A percentile compares a stretch with the other conserved stretches of the same genome.
These are phyloP conservation scores for Russula sp. DNA, from an alignment of 768 basidiomycete genomes.

Conservation along the genomic window DNA sequence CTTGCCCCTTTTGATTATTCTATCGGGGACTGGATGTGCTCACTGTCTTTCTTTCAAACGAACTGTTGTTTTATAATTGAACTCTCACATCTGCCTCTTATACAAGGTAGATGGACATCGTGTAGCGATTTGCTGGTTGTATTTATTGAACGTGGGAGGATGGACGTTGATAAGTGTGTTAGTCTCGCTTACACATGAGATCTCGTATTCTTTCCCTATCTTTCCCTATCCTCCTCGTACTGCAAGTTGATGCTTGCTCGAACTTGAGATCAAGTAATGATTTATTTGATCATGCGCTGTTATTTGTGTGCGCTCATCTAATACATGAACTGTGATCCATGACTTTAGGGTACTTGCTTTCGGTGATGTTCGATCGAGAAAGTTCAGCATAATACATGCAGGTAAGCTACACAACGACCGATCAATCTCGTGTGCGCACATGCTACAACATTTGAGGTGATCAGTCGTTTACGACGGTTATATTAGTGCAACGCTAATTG, in stretches of 20 bases:
- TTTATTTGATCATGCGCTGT: background rate
- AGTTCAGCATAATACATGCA: constrained; percentile 18
- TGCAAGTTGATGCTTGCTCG: constrained; percentile 18
- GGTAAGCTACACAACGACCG: constrained; percentile 13
- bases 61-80: constrained; percentile 3
- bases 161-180: constrained; percentile 6
- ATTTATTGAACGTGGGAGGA: constrained; percentile 1
- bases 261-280: constrained; percentile 1
- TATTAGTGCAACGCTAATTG: background rate
- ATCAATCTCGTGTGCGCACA: background rate
- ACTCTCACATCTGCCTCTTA: background rate
- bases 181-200: background rate
- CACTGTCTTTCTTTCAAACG: background rate
- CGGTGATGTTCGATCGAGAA: background rate
- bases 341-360: too few species aligned
- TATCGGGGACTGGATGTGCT: background rate
- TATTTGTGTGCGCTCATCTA: background rate
- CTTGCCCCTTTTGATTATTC: background rate
- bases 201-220: background rate
- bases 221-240: background rate
- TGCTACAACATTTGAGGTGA: constrained; percentile 9
- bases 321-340: background rate
- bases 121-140: constrained; percentile 3
- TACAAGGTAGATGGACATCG: constrained; percentile 3
- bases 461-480: background rate